Evolutionary conservation across 2,329 filamentous ascomycete species (phyloP), one percentile per base, ranked within the genome.

Genomic region (Pestalotiopsis sp.): DNA sequence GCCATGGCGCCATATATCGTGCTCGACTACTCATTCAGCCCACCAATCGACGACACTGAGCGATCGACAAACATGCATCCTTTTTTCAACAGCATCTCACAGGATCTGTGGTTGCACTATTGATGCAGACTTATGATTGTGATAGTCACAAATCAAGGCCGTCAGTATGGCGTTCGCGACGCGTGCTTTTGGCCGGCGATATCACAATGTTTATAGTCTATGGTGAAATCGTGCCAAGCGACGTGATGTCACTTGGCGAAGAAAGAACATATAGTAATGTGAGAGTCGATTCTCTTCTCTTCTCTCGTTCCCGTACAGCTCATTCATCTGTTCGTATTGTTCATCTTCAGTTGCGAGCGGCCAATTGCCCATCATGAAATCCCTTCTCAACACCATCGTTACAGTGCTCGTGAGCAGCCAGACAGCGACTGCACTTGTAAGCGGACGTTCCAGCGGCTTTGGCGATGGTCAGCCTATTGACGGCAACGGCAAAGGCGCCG

Each of bases 1-100:
- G 59, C 12, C 31, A 62, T 62, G 27, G 36, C 59, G 59, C 27
- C 25, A 62, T 62, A 62, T 62, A 62, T 62, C 59, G 59, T 62
- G 59, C 59, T 62, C 11, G 31, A 52, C 45, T 9, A 36, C 14
- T n/a, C 14, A 39, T 62, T 62, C 17, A 62, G 36, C 13, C 27
- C 11, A 6, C 31, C 14, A 39, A 14, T 12, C 59, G 13, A 27
- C 4, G 27, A 36, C 36, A 59, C 4, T 59, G 17, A 27, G 23
- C 1, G 59, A 62, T 62, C 59, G 14, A 20, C 59, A 62, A 62
- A 20, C n/a, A 62, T 62, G n/a, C 59, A 62, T 25, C 31, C 59
- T 4, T 59, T 23, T 23, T 36, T 4, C 6, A 23, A 36, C 14
- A 4, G 12, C 2, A 13, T 59, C 45, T n/a, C 45, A n/a, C n/a